phyloP scores from a whole-genome alignment of 1,284 basidiomycete genomes.

The Cutaneotrichosporon sp. region DNA sequence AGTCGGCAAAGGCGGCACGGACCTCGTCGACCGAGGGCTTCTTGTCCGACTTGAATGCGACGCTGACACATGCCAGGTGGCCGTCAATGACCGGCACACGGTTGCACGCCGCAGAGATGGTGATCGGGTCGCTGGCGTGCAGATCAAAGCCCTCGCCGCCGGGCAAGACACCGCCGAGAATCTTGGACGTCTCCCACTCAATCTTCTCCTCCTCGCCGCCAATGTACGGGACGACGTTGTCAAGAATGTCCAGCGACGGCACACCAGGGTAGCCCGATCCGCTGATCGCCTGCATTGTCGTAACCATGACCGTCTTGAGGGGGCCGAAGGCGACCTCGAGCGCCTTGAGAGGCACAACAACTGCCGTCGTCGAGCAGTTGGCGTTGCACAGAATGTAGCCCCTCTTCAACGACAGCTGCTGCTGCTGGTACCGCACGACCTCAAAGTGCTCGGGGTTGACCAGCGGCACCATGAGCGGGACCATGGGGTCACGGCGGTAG shows the following conservation, averaged over 20 bases:
- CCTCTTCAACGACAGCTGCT: slow-evolving; percentile 65
- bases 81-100: slow-evolving; percentile 91
- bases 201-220: slow-evolving; percentile 87
- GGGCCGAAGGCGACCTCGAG: slow-evolving; percentile 91
- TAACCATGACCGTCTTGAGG: slow-evolving; percentile 81
- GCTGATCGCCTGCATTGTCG: slow-evolving; percentile 96
- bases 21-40: slow-evolving; percentile 79
- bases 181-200: slow-evolving; percentile 97
- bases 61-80: slow-evolving; percentile 79
- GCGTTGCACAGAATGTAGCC: slow-evolving; percentile 99
- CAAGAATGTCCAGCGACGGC: slow-evolving; percentile 82
- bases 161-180: slow-evolving; percentile 72
- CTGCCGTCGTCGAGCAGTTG: slow-evolving; percentile 94
- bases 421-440: slow-evolving; percentile 77
- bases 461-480: slow-evolving; percentile 95
- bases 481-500: slow-evolving; percentile 84
- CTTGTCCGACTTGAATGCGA: slow-evolving; percentile 74
- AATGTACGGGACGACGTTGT: slow-evolving; percentile 96
- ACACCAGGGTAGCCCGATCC: slow-evolving; percentile 97
- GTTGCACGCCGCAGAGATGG: slow-evolving; percentile 85
- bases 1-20: slow-evolving; percentile 70
- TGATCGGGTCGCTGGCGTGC: slow-evolving; percentile 70
- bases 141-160: slow-evolving; percentile 69
- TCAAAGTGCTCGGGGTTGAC: slow-evolving; percentile 85
- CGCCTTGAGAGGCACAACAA: slow-evolving; percentile 86